Percentiles rank a stretch among this genome's conserved stretches.
Conservation (phyloP, 306 rosid species). For the Prinsepia uniflora region DNA sequence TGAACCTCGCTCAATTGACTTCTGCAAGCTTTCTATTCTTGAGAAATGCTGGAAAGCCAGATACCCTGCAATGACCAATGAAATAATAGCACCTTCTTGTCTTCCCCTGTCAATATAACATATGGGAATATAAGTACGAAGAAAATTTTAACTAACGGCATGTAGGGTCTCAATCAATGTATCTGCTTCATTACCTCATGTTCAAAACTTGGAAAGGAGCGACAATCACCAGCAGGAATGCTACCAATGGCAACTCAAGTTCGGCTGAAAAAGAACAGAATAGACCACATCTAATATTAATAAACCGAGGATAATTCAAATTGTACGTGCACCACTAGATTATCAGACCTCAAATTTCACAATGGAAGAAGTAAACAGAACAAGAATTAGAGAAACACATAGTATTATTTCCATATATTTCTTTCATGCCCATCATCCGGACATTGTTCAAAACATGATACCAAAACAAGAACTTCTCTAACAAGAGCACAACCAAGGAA, state of each 20-base stretch:
- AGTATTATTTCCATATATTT: slow-evolving; percentile 11
- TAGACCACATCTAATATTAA: slow-evolving; percentile 4
- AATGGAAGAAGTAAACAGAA: slow-evolving; percentile 11
- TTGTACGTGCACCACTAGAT: background rate
- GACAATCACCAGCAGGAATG: slow-evolving; percentile 65
- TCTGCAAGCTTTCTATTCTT: slow-evolving; percentile 55
- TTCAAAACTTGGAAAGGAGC: slow-evolving; percentile 66
- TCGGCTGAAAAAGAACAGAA: slow-evolving; percentile 46
- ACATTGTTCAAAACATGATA: background rate
- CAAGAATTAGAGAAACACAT: slow-evolving; percentile 13
- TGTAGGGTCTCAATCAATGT: slow-evolving; percentile 11
- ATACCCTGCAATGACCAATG: slow-evolving; percentile 66
- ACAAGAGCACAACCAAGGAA: background rate
- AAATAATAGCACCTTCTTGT: slow-evolving; percentile 65
- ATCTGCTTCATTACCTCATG: slow-evolving; percentile 38
- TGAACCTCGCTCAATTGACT: slow-evolving; percentile 83
- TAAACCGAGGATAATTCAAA: background rate
- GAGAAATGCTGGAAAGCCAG: slow-evolving; percentile 96
- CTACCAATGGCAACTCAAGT: slow-evolving; percentile 79
- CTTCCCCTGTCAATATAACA: slow-evolving; percentile 56
- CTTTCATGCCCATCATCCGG: background rate
- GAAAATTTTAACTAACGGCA: slow-evolving; percentile 1
- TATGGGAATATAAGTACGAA: slow-evolving; percentile 16
- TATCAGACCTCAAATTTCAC: background rate
- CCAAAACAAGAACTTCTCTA: too few species aligned